phyloP scores from a whole-genome alignment of 1,284 basidiomycete genomes.

The Erythrobasidium hasegawianum region DNA sequence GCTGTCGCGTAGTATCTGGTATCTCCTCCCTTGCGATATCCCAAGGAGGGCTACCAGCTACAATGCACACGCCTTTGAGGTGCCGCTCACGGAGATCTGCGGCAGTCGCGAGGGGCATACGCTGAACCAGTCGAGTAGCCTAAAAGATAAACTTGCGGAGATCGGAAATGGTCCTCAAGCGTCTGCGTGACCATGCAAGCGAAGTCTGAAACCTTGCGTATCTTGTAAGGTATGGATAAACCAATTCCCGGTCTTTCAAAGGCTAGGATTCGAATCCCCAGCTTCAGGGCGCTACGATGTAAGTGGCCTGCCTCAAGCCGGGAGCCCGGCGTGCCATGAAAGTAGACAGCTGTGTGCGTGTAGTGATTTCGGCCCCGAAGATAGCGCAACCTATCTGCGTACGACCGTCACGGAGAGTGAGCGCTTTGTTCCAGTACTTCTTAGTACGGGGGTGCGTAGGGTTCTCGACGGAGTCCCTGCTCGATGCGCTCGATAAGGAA shows the following conservation, averaged over 20 bases:
- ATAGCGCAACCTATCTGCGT: background rate
- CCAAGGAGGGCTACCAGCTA: background rate
- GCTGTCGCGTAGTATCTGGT: background rate
- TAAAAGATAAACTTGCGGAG: background rate
- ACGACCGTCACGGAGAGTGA: background rate
- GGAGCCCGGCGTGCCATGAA: background rate
- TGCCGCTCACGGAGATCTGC: background rate
- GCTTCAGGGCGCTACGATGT: background rate
- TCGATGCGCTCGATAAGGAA: background rate
- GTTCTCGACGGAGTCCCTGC: background rate
- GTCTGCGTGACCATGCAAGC: background rate
- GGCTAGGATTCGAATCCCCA: background rate
- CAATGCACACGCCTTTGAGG: background rate
- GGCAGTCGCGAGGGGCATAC: background rate
- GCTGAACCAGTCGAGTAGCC: background rate
- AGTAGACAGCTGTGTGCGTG: background rate
- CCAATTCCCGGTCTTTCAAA: background rate
- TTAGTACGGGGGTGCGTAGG: background rate
- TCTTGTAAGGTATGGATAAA: background rate
- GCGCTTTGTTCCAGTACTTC: background rate
- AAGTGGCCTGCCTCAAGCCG: background rate
- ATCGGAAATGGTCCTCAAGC: no score
- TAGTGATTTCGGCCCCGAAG: background rate
- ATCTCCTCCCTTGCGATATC: background rate
- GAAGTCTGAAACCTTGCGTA: background rate